Evolutionary conservation across 169 alveolate species (phyloP), one percentile per base, ranked within the genome.

Genomic region (Eimeria mitis): DNA sequence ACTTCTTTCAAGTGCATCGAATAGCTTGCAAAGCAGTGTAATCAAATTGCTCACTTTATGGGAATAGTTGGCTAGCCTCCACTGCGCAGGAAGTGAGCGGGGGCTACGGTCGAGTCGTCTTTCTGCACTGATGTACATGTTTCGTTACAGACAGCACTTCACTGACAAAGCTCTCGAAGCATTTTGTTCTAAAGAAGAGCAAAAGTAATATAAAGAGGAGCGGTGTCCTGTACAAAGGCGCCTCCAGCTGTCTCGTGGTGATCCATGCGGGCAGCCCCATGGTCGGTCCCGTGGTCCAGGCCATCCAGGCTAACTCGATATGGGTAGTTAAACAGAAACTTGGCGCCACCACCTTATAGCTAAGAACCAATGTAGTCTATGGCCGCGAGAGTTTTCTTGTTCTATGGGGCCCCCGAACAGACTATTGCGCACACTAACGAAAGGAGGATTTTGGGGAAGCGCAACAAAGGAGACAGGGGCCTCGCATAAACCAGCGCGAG

Each of bases 211-310:
- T 23, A 40, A 7, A 40, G 52, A 19, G 1, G 56, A 37, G 2
- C 56, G 52, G 6, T 19, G 83, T 1, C 28, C 34, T 40, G 56
- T 40, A 44, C 47, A 31, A 16, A 28, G 88, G 9, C 47, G 70
- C 88, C 70, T 11, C 2, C 0, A 13, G 9, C 25, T 31, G 42
- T 42, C 44, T 9, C 40, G 44, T 47, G 40, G 47, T 49, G 88
- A 78, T 28, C 88, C 88, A 47, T 28, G 88, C 88, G 88, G 88
- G 88, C 88, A 78, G 88, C 88, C 88, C 88, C 88, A 52, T 78
- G 61, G 88, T 44, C 61, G 42, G 88, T 52, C 68, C 44, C 44
- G 88, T 78, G 61, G 88, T 78, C 88, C 65, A 28, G 88, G 88
- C 83, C 83, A 73, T 40, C 83, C 83, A 40, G 23, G 34, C 56